Percentiles rank a stretch among this genome's conserved stretches.
Evolutionary conservation across 805 yeast genomes (phyloP).

Genomic region (Naumovozyma castellii): DNA sequence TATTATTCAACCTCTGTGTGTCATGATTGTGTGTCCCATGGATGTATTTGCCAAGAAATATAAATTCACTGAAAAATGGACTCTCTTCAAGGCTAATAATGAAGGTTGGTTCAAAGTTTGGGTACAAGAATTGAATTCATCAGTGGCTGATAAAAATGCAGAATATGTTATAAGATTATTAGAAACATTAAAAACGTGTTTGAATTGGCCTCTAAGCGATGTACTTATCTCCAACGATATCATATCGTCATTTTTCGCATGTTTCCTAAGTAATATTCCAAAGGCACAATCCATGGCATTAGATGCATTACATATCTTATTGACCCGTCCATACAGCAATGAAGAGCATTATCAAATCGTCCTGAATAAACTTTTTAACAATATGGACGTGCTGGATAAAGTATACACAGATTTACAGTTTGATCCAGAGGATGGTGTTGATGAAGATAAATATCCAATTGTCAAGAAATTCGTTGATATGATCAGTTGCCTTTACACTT

Average conservation of each 20-base stretch:
- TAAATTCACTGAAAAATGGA: slow-evolving; percentile 41
- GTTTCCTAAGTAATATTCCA: slow-evolving; percentile 50
- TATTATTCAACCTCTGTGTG: slow-evolving; percentile 72
- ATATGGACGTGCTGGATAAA: slow-evolving; percentile 56
- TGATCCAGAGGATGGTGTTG: slow-evolving; percentile 55
- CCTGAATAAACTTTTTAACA: slow-evolving; percentile 74
- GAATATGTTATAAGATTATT: slow-evolving; percentile 58
- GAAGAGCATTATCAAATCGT: slow-evolving; percentile 66
- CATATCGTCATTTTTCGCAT: slow-evolving; percentile 49
- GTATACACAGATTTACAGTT: slow-evolving; percentile 49
- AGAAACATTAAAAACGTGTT: slow-evolving; percentile 77
- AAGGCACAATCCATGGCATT: slow-evolving; percentile 73
- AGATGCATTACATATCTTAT: slow-evolving; percentile 82
- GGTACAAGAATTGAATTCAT: slow-evolving; percentile 44
- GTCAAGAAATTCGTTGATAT: slow-evolving; percentile 87
- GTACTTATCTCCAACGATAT: slow-evolving; percentile 61
- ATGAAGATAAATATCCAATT: slow-evolving; percentile 71
- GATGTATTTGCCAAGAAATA: slow-evolving; percentile 52
- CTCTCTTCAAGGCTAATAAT: slow-evolving; percentile 49
- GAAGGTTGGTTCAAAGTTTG: slow-evolving; percentile 87
- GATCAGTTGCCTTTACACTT: slow-evolving; percentile 38
- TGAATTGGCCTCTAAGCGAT: slow-evolving; percentile 82
- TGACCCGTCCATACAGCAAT: slow-evolving; percentile 64
- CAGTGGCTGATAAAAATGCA: slow-evolving; percentile 32
- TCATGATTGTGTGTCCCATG: slow-evolving; percentile 71